These are phyloP conservation scores for Heracleum sosnowskyi DNA, from an alignment of 129 eudicot species.

Conservation along the genomic window DNA sequence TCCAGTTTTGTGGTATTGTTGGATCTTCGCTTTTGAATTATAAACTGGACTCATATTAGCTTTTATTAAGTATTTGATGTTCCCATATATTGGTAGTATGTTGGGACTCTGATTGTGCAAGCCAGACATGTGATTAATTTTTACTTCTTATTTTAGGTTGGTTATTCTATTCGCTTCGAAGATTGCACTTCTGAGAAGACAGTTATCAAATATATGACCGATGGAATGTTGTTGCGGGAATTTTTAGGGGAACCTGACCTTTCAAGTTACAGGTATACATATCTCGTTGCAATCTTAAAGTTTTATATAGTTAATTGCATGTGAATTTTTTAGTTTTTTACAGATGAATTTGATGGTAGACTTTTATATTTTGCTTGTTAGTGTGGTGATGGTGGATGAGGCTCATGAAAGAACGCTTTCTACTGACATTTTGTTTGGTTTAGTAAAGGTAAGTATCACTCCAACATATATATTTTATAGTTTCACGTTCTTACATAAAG, in stretches of 20 bases:
- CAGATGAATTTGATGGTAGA: not conserved
- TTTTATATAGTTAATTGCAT: not conserved
- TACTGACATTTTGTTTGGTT: conserved; percentile 80
- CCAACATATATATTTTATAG: not conserved
- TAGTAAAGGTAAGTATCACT: conserved; percentile 57
- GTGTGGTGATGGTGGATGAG: conserved; percentile 92
- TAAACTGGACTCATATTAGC: not conserved
- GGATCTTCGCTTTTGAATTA: not conserved
- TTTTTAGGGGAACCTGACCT: conserved; percentile 80
- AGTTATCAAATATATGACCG: conserved; percentile 74
- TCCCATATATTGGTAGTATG: not conserved
- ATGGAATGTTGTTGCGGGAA: conserved; percentile 73
- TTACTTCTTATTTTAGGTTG: conserved; percentile 38
- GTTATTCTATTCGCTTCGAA: conserved; percentile 76
- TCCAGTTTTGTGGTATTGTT: not conserved
- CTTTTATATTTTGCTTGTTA: conserved; percentile 17
- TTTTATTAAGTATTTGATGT: not conserved
- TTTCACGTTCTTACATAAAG: not conserved
- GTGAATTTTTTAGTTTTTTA: not conserved
- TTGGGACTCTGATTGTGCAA: conserved; percentile 1
- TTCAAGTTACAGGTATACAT: conserved; percentile 51
- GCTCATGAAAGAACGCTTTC: conserved; percentile 90
- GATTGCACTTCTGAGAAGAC: conserved; percentile 82
- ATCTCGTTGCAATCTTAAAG: not conserved
- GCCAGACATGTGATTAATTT: not conserved